Evolutionary conservation across 208 protist species (phyloP).

Genomic region (Tetramitus jugosus): DNA sequence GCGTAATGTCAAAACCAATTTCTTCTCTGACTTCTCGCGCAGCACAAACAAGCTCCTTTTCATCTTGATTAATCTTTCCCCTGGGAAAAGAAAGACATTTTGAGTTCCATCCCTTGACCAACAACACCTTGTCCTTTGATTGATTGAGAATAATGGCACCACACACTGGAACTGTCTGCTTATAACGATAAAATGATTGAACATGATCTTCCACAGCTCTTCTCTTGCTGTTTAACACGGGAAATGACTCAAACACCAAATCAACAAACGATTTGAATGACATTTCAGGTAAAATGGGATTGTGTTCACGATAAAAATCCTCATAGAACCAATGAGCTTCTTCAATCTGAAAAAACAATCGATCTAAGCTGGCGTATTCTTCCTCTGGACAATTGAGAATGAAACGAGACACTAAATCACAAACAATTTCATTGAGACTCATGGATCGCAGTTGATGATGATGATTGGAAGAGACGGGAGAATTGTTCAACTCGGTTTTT

Average conservation of each 20-base stretch:
- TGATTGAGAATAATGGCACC: slow-evolving; percentile 26
- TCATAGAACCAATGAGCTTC: slow-evolving; percentile 32
- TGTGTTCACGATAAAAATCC: slow-evolving; percentile 26
- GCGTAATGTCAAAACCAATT: slow-evolving; percentile 27
- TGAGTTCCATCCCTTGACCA: slow-evolving; percentile 12
- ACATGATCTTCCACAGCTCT: slow-evolving; percentile 10
- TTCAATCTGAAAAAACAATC: slow-evolving; percentile 30
- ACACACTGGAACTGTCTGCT: slow-evolving; percentile 26
- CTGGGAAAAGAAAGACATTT: slow-evolving; percentile 25
- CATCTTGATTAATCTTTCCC: slow-evolving; percentile 32
- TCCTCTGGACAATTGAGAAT: slow-evolving; percentile 27
- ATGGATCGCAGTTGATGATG: too few species aligned
- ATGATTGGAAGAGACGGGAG: too few species aligned
- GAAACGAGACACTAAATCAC: too few species aligned
- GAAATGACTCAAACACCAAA: slow-evolving; percentile 1
- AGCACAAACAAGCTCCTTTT: slow-evolving; percentile 26
- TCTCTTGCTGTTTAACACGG: neutral
- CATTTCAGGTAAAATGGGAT: slow-evolving; percentile 10
- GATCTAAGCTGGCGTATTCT: slow-evolving; percentile 22
- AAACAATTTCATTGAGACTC: too few species aligned
- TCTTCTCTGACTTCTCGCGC: slow-evolving; percentile 28
- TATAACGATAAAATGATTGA: slow-evolving; percentile 25
- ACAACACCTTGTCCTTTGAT: neutral
- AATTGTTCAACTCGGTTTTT: too few species aligned
- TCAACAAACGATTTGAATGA: slow-evolving; percentile 21